phyloP scores from a whole-genome alignment of 768 basidiomycete species.

The Pisolithus orientalis region DNA sequence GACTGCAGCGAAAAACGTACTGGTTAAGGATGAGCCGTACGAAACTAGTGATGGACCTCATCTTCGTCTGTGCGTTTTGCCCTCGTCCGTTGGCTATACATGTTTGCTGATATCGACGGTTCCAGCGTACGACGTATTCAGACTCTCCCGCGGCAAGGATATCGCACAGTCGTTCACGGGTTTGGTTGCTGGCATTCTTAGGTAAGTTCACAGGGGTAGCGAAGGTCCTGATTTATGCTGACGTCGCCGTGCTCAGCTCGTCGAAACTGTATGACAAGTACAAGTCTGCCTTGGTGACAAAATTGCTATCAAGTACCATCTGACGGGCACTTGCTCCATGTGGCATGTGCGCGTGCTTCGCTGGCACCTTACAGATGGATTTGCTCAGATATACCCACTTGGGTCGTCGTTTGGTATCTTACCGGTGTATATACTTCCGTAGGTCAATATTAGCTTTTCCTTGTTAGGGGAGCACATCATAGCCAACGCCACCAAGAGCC shows the following conservation, averaged over 20 bases:
- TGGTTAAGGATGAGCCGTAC: slow-evolving; percentile 67
- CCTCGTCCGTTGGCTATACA: slow-evolving; percentile 14
- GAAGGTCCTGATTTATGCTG: not conserved
- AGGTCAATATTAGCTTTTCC: not conserved
- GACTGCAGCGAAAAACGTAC: slow-evolving; percentile 65
- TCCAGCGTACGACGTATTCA: slow-evolving; percentile 76
- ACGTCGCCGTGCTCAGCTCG: slow-evolving; percentile 38
- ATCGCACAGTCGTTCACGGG: slow-evolving; percentile 62
- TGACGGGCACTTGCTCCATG: slow-evolving; percentile 7
- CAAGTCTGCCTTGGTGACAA: slow-evolving; percentile 55
- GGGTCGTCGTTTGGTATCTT: not conserved
- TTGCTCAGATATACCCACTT: not conserved
- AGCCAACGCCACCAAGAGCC: slow-evolving; percentile 20
- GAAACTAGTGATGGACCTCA: slow-evolving; percentile 78
- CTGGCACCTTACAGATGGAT: too few relatives aligned
- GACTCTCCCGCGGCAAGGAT: slow-evolving; percentile 53
- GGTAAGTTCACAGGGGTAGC: slow-evolving; percentile 38
- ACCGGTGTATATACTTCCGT: not conserved
- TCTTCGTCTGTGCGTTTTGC: slow-evolving; percentile 69
- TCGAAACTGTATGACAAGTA: slow-evolving; percentile 73
- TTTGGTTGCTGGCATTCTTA: slow-evolving; percentile 63
- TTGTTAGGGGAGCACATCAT: not conserved
- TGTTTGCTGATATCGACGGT: slow-evolving; percentile 3
- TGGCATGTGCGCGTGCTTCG: not conserved
- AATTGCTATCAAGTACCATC: slow-evolving; percentile 14